Evolutionary conservation across 78 protist species (phyloP), one percentile per base, ranked within the genome.

Genomic region (Parvularia atlantis): DNA sequence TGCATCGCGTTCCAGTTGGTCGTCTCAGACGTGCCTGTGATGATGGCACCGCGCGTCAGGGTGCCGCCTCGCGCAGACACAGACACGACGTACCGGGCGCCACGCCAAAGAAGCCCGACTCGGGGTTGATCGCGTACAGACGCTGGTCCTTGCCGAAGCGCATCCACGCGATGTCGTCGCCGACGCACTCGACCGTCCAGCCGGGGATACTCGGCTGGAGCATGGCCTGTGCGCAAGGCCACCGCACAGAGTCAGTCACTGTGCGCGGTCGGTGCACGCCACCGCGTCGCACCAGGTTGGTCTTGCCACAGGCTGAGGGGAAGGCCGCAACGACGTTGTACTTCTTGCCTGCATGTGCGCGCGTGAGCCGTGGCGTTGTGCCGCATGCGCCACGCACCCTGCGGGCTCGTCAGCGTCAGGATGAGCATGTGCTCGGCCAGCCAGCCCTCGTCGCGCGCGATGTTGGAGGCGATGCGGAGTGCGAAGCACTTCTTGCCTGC

Each of bases 281-380:
- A n/a, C n/a, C n/a, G n/a, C n/a, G n/a, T n/a, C n/a, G n/a, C n/a
- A n/a, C n/a, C 22, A 85, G 60, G 72, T 85, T 85, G 11, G 97
- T 93, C 78, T 93, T 93, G 57, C 97, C 97, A 78, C 97, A 93
- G 22, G 94, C 93, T 0, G 84, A 69, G 48, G 97, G 97, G 83
- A 86, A 93, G 35, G 92, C 93, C 0, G 93, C 97, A 2, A 93
- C 89, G 24, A 92, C 50, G 71, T 87, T 81, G 37, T 60, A 1
- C 63, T 69, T 52, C 26, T 66, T 28, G 26, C 80, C 73, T 26
- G 0, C 22, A n/a, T n/a, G n/a, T n/a, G n/a, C n/a, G 14, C 36
- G 7, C 37, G 35, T 14, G 4, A 9, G 44, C n/a, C 39, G 57
- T 65, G 46, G 28, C 75, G 44, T 53, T 56, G 67, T 77, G 82